Base-by-base conservation (phyloP, 108 stramenopile genomes). In the Fragilaria radians region DNA sequence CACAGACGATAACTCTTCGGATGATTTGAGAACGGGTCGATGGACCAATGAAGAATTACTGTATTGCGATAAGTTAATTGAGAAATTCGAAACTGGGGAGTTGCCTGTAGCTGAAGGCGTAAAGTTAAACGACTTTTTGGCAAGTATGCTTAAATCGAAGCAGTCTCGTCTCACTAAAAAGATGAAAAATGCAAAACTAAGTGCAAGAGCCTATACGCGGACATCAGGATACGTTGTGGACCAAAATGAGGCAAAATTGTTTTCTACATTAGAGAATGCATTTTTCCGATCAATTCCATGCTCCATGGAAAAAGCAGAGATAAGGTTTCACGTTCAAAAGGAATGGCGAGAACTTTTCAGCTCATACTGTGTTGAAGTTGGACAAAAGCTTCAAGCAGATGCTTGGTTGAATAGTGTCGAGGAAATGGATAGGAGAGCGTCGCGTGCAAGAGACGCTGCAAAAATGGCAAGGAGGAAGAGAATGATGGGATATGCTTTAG, bases 141-240 rank as follows among this genome's bases (percentile, higher is more conserved):
- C 70, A 19, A 74, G 54, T 59, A 93, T 93, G 77, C 74, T 93
- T 48, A 89, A 87, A 52, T 87, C 86, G 25, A 93, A 93, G 65
- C 91, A 93, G 46, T 86, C 83, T 51, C 83, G 91, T 21, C 79
- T 93, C 23, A 86, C 91, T 46, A 93, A 93, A 68, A 93, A 93
- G 71, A 93, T 93, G 91, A 93, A 93, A 55, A 85, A 93, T 32
- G 88, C 88, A 29, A 85, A 82, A 59, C 70, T 93, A 9, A 83
- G 82, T 52, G 67, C 83, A 54, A 86, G 71, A 57, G 67, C 70
- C 17, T 91, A 72, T 55, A 54, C 67, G 49, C 67, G 60, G 1
- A 57, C 33, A 1, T 46, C 33, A 29, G 82, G 85, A 11, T 73
- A 27, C 55, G 48, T 91, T 23, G 32, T 28, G 2, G 68, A 78